Conservation (phyloP, 768 basidiomycete species). For the Tulasnella sp. region DNA sequence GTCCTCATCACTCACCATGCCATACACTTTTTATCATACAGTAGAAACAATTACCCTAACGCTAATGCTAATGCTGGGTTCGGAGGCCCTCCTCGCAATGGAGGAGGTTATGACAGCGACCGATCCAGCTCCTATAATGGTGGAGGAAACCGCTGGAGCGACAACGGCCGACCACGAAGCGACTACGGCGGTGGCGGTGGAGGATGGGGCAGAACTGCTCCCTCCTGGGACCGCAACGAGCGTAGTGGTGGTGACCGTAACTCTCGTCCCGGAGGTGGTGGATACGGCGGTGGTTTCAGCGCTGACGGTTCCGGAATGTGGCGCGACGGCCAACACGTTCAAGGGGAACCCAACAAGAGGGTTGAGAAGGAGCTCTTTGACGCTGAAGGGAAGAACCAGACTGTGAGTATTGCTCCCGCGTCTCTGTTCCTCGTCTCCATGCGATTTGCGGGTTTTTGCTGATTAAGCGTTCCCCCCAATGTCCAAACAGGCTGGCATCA, state of each 20-base stretch:
- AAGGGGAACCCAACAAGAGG: slow-evolving; percentile 73
- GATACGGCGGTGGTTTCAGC: slow-evolving; percentile 18
- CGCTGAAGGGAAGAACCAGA: background rate
- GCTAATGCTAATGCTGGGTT: slow-evolving; percentile 32
- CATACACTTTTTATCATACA: slow-evolving; percentile 9
- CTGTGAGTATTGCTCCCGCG: background rate
- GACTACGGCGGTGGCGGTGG: slow-evolving; percentile 35
- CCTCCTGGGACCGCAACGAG: slow-evolving; percentile 11
- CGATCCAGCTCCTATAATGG: slow-evolving; percentile 23
- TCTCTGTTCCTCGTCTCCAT: slow-evolving; percentile 29
- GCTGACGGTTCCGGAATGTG: slow-evolving; percentile 52
- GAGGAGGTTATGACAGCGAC: slow-evolving; percentile 27
- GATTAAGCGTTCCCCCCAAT: slow-evolving; percentile 38
- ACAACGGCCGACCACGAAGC: slow-evolving; percentile 27
- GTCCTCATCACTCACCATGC: background rate
- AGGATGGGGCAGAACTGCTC: background rate
- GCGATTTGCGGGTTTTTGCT: slow-evolving; percentile 67
- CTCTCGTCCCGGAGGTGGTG: slow-evolving; percentile 10
- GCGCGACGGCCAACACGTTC: slow-evolving; percentile 80
- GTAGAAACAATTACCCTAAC: slow-evolving; percentile 17
- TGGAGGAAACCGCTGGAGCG: slow-evolving; percentile 24
- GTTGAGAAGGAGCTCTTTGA: slow-evolving; percentile 96
- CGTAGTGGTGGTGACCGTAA: background rate
- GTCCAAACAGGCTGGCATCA: slow-evolving; percentile 73
- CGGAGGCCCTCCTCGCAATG: slow-evolving; percentile 32